Base-by-base conservation (phyloP, 192 early-diverging fungal genomes). In the Entophlyctis luteolus region DNA sequence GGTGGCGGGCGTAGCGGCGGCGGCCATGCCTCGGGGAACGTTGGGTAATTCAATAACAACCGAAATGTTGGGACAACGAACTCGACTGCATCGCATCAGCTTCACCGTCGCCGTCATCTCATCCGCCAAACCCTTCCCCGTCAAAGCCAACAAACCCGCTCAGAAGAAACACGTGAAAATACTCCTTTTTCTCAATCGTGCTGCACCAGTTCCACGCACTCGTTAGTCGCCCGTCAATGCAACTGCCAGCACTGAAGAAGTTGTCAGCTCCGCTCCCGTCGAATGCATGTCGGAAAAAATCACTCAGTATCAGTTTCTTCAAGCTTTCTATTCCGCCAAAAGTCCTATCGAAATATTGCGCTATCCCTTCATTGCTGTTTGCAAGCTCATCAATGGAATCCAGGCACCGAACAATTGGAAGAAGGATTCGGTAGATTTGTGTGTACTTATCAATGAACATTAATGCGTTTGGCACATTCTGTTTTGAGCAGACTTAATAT, bases 221-320 rank as follows among this genome's bases (percentile, higher is more conserved):
- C 0, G 93, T 97, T 56, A 97, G 73, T 48, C 96, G 79, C 37
- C 95, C 96, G 59, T 99, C 96, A 79, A 99, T 96, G 71, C 96
- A 99, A 27, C 78, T 39, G 3, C 39, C 65, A 4, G 68, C 70
- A 73, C 71, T 72, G 62, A 79, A 80, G 42, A 80, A 80, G 55
- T 80, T 80, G 50, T 81, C 79, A 0, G 93, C 92, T 2, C 96
- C 96, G 45, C 92, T 94, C 0, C 96, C 96, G 74, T 99, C 95
- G 78, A 99, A 99, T 0, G 90, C 96, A 59, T 89, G 87, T 25
- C 90, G 79, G 87, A 99, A 99, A 72, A 99, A 99, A 59, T 99
- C 95, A 82, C 85, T 37, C 68, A 94, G 73, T 42, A 99, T 92
- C 22, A 69, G 74, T 72, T 93, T 93, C 33, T 75, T 83, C 23